Base-by-base conservation (phyloP, 2,329 filamentous ascomycete species). In the Xylariaceae sp. region DNA sequence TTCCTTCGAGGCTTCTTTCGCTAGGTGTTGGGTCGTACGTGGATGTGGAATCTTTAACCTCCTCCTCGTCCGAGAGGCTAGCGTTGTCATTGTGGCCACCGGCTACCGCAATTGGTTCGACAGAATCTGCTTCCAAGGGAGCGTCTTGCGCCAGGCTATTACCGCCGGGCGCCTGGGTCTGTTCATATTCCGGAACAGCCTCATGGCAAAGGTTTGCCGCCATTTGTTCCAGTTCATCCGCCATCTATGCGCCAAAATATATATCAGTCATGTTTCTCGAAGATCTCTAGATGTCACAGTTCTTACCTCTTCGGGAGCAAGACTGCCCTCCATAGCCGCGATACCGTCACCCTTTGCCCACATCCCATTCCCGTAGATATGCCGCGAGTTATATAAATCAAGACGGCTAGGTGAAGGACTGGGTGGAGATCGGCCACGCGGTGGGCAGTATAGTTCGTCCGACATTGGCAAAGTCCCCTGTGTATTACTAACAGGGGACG, bases 341-440 rank as follows among this genome's bases (percentile, higher is more conserved):
- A 56, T 58, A 26, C 56, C 48, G 50, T 53, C 47, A 49, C 48
- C 44, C 40, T 58, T 60, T 45, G 51, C 48, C 68, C 68, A 67
- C 30, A 41, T 58, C n/a, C 52, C 59, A 42, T 60, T 58, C 35
- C 51, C 53, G 42, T 53, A 50, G 27, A 55, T 54, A 44, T 60
- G 63, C 27, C 67, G 64, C 26, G 68, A 64, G 30, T 71, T 69
- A 55, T 67, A 68, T 46, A 66, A 64, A 46, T 71, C 75, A 50
- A 69, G 67, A 56, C 76, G 72, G 55, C 72, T 77, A 26, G 76
- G 75, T 37, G 75, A 64, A 9, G 76, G 76, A 41, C 78, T 80
- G 0, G 79, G 77, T 1, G 79, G 79, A 29, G 80, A 83, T 32
- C 80, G 74, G 4, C 80, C 80, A 44, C 80, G 71, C 8, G 71